Conservation (phyloP, 768 basidiomycete genomes). For the Pulveroboletus frians region DNA sequence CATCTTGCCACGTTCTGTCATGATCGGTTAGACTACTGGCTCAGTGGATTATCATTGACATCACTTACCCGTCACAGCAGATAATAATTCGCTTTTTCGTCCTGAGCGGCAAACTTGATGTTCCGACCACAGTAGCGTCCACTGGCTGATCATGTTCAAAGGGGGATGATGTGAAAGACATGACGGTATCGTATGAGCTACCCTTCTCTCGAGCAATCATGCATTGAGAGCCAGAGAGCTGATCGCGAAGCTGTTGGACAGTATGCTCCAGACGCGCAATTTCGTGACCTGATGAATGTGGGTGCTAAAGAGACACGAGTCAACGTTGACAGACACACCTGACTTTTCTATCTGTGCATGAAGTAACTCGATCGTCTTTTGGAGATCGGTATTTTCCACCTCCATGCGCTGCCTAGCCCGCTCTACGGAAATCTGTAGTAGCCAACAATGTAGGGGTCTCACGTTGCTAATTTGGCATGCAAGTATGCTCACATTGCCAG, state of each 20-base stretch:
- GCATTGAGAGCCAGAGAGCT: not conserved
- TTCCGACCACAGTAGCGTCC: not conserved
- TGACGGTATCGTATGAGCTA: too few species aligned
- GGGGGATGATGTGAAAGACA: too few species aligned
- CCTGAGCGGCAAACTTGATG: conserved; percentile 3
- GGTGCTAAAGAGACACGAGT: not conserved
- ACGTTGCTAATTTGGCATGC: too few species aligned
- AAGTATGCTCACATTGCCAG: not conserved
- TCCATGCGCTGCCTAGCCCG: not conserved
- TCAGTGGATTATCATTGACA: not conserved
- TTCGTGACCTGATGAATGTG: not conserved
- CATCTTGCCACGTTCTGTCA: conserved; percentile 70
- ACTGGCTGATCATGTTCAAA: not conserved
- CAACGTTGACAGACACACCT: not conserved
- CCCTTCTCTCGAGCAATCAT: too few species aligned
- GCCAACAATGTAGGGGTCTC: not conserved
- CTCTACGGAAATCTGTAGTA: not conserved
- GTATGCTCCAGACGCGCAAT: not conserved
- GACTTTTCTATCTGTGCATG: not conserved
- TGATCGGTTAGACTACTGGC: not conserved
- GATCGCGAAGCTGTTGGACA: not conserved
- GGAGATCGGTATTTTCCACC: not conserved
- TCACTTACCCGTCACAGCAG: conserved; percentile 68
- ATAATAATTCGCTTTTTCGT: conserved; percentile 59
- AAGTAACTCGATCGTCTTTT: not conserved